phyloP scores from a whole-genome alignment of 208 protist genomes.

The Trichomonas vaginalis region DNA sequence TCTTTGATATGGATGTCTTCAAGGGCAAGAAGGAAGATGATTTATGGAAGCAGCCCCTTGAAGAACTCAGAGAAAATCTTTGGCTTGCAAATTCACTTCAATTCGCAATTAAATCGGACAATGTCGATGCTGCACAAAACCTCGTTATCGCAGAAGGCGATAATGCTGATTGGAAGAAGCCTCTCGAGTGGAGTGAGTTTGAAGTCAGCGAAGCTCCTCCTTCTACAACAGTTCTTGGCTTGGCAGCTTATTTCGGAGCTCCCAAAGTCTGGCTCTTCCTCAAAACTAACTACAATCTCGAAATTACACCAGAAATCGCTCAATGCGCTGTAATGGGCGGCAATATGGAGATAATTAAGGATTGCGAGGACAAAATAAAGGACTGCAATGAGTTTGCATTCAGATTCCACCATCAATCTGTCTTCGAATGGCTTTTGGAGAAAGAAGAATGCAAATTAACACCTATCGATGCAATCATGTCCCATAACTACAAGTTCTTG shows the following conservation, averaged over 20 bases:
- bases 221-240: background rate
- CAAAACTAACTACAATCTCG: background rate
- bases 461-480: background rate
- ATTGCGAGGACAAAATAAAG: background rate
- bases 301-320: background rate
- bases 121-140: background rate
- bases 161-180: background rate
- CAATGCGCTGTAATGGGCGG: background rate
- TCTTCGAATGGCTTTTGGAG: background rate
- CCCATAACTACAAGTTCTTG: background rate
- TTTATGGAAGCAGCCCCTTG: background rate
- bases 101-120: background rate
- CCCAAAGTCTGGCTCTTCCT: background rate
- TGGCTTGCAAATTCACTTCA: background rate
- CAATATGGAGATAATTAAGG: background rate
- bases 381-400: background rate
- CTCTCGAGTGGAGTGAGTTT: background rate
- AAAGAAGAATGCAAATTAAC: background rate
- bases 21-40: background rate
- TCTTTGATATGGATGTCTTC: background rate
- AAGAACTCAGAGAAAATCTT: background rate
- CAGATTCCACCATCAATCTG: background rate
- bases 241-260: background rate
- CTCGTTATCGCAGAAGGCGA: background rate
- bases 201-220: background rate